These are phyloP conservation scores for Diaporthe amygdali DNA, from an alignment of 2,329 filamentous ascomycete genomes.

Conservation along the genomic window DNA sequence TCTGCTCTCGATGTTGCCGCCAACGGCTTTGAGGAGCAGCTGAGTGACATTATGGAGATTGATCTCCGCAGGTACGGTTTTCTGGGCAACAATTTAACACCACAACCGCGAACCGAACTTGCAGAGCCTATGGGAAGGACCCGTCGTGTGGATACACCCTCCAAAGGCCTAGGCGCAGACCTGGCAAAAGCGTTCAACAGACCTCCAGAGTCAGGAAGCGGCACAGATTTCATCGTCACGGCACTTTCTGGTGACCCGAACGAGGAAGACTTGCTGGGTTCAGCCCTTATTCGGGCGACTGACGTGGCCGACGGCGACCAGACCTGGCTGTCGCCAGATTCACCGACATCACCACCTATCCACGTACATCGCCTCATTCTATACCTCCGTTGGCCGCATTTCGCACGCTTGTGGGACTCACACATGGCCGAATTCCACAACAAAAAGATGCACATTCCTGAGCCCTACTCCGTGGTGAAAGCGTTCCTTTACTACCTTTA, in stretches of 20 bases:
- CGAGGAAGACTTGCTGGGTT: slow-evolving; percentile 66
- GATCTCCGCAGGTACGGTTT: slow-evolving; percentile 92
- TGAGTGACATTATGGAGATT: slow-evolving; percentile 90
- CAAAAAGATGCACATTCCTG: slow-evolving; percentile 96
- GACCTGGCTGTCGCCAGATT: slow-evolving; percentile 65
- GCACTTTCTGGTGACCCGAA: slow-evolving; percentile 81
- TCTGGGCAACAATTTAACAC: slow-evolving; percentile 75
- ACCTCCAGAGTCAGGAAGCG: slow-evolving; percentile 81
- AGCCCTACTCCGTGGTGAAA: slow-evolving; percentile 91
- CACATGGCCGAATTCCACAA: slow-evolving; percentile 99
- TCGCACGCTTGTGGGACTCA: slow-evolving; percentile 86
- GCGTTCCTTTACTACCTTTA: slow-evolving; percentile 97
- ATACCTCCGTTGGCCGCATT: slow-evolving; percentile 95
- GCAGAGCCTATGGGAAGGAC: slow-evolving; percentile 52
- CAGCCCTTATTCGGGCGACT: slow-evolving; percentile 52
- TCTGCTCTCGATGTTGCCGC: slow-evolving; percentile 68
- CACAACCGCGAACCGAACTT: slow-evolving; percentile 57
- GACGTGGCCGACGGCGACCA: slow-evolving; percentile 47
- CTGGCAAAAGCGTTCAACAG: slow-evolving; percentile 87
- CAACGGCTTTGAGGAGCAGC: slow-evolving; percentile 83
- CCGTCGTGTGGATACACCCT: slow-evolving; percentile 58
- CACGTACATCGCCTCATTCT: slow-evolving; percentile 95
- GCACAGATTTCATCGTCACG: slow-evolving; percentile 89
- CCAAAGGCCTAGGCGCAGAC: slow-evolving; percentile 79
- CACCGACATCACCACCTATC: slow-evolving; percentile 79